Evolutionary conservation across 225 moss, liverwort and hornwort genomes (phyloP).

Genomic region (Climacium dendroides): DNA sequence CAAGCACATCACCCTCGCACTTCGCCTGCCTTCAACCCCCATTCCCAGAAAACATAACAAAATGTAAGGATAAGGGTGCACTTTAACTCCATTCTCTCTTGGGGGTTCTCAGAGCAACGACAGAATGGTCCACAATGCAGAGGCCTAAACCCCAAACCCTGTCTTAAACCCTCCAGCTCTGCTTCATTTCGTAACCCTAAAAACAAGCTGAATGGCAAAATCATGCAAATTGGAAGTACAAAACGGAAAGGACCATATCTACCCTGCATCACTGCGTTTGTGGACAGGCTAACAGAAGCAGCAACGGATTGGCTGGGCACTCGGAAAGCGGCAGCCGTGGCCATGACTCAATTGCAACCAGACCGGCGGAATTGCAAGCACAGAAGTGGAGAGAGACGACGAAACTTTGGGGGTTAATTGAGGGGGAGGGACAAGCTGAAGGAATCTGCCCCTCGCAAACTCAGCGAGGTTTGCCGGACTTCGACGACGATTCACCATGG

Average conservation of each 20-base stretch:
- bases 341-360: not conserved
- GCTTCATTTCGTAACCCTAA: not conserved
- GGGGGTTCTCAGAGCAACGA: not conserved
- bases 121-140: not conserved
- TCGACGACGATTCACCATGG: not conserved
- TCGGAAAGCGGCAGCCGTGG: not conserved
- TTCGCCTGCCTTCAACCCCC: constrained; percentile 11
- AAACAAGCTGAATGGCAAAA: not conserved
- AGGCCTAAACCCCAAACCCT: not conserved
- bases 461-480: not conserved
- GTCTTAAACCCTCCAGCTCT: not conserved
- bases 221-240: not conserved
- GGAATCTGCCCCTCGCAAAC: not conserved
- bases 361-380: not conserved
- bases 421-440: not conserved
- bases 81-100: not conserved
- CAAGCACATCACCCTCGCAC: constrained; percentile 14
- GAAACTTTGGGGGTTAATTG: no score
- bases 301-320: not conserved
- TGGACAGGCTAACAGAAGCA: not conserved
- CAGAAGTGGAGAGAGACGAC: not conserved
- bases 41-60: not conserved
- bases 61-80: not conserved
- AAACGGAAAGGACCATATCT: not conserved
- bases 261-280: not conserved